These are phyloP conservation scores for Populus hybrid DNA, from an alignment of 441 rosid species.

Conservation along the genomic window DNA sequence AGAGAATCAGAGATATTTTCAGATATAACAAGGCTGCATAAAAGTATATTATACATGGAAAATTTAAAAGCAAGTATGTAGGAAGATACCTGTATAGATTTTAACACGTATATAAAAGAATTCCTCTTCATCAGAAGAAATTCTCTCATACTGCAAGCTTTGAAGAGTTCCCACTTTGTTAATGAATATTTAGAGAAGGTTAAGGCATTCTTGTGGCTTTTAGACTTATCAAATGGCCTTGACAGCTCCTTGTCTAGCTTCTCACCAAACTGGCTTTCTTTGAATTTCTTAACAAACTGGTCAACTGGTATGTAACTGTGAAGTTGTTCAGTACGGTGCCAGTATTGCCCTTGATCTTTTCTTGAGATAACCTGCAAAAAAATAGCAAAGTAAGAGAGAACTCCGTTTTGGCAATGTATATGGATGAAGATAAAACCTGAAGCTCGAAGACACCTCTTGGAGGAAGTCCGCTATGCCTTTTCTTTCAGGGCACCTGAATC, in stretches of 20 bases:
- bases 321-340: constrained; percentile 28
- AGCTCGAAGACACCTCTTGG: constrained; percentile 24
- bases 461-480: constrained; percentile 47
- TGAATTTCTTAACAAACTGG: constrained; percentile 32
- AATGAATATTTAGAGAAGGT: constrained; percentile 37
- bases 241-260: constrained; percentile 38
- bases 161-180: constrained; percentile 44
- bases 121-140: constrained; percentile 56
- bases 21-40: not conserved
- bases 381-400: not conserved
- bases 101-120: constrained; percentile 42
- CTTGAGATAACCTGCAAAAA: constrained; percentile 42
- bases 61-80: no score
- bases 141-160: constrained; percentile 47
- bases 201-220: constrained; percentile 27
- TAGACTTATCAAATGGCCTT: constrained; percentile 30
- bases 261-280: constrained; percentile 29
- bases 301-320: constrained; percentile 40
- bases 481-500: constrained; percentile 39
- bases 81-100: constrained; percentile 38
- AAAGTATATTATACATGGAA: no score
- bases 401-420: not conserved
- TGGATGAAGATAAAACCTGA: not conserved
- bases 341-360: constrained; percentile 57
- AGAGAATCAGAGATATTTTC: not conserved